These are phyloP conservation scores for Ampelocalamus luodianensis DNA, from an alignment of 176 grass and related monocot genomes.

Conservation along the genomic window DNA sequence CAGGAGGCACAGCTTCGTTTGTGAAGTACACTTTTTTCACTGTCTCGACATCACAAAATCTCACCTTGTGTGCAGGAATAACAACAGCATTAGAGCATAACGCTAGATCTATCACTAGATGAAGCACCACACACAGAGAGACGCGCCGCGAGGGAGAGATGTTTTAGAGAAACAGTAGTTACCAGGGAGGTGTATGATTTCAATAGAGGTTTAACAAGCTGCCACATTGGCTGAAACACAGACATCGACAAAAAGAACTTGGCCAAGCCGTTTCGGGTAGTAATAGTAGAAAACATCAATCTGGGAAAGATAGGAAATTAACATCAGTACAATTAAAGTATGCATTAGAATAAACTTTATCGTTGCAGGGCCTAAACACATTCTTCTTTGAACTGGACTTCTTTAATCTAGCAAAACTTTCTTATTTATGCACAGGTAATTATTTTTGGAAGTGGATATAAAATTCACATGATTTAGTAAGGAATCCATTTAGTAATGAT, in stretches of 20 bases:
- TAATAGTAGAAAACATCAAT: conserved; percentile 96
- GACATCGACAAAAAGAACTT: conserved; percentile 92
- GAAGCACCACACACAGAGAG: not conserved
- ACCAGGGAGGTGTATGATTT: conserved; percentile 86
- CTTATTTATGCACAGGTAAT: not conserved
- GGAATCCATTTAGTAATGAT: not conserved
- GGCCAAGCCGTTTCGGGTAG: conserved; percentile 84
- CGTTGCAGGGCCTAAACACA: not conserved
- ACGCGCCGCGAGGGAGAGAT: too few species aligned
- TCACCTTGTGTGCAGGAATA: conserved; percentile 53
- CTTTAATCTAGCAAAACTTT: not conserved
- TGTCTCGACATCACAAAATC: conserved; percentile 67
- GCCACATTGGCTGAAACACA: conserved; percentile 91
- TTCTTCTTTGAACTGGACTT: not conserved
- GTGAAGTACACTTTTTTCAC: conserved; percentile 81
- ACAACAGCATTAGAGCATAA: conserved; percentile 2
- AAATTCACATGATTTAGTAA: not conserved
- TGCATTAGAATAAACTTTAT: not conserved
- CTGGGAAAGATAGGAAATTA: conserved; percentile 41
- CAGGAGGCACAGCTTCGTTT: conserved; percentile 64
- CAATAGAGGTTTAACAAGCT: conserved; percentile 84
- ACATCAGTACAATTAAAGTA: not conserved
- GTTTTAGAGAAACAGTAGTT: conserved; percentile 11
- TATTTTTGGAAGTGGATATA: not conserved
- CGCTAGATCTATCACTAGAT: conserved; percentile 1